Evolutionary conservation across 441 rosid species (phyloP), one percentile per base, ranked within the genome.

Genomic region (Caryocar brasiliense): DNA sequence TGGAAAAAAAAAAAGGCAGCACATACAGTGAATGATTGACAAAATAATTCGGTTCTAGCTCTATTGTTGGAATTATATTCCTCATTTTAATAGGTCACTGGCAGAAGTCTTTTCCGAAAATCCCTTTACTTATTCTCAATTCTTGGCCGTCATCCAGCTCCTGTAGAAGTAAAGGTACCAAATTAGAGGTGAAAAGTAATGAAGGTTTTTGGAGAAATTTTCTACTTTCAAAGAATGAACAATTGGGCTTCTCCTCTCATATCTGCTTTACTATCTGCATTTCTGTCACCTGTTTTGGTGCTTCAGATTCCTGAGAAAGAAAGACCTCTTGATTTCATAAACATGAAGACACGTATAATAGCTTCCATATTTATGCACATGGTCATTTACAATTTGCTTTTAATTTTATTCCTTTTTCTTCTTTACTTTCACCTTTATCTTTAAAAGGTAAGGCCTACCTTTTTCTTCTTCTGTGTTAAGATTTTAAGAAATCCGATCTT

Each of bases 181-280:
- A 17, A 19, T 33, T 10, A 21, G 4, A 50, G 49, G 4, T 4
- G 29, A 25, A 5, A 40, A 28, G 30, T 39, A 9, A 35, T 12
- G 32, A 45, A 51, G 57, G 33, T 19, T 21, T 2, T 24, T 46
- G n/a, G n/a, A n/a, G n/a, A n/a, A n/a, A n/a, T n/a, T n/a, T n/a
- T n/a, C n/a, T n/a, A n/a, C n/a, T n/a, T n/a, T n/a, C n/a, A n/a
- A n/a, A 66, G 40, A 27, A 81, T 80, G 91, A 65, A 80, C 28
- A 87, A 86, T 40, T 89, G 97, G 97, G 95, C 86, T 21, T 84
- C 78, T 68, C 85, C 95, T 1, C 65, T 90, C 51, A 83, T 86
- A 41, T 94, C 92, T 3, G 67, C 89, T 2, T 94, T 94, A 13
- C 65, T 90, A 42, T 90, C 84, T 15, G 89, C 84, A 6, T 80